Evolutionary conservation across 192 early-diverging fungal genomes (phyloP), one percentile per base, ranked within the genome.

Genomic region (Coemansia guatemalensis): DNA sequence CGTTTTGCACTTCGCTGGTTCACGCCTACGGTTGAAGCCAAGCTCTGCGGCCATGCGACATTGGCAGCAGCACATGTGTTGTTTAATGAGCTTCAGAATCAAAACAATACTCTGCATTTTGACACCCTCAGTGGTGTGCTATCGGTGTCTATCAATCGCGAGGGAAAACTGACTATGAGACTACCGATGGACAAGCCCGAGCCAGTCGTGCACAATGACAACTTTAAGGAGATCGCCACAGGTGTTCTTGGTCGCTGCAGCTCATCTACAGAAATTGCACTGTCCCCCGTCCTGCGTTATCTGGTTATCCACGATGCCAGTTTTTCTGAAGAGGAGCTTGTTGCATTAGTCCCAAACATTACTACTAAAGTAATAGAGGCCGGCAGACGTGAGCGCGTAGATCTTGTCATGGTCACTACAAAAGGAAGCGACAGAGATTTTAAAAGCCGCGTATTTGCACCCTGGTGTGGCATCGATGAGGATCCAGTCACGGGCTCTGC

Each of bases 41-140:
- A 58, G 35, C 64, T 84, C 12, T 81, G 82, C 29, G 82, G 82
- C 30, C 82, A 83, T 33, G 81, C 76, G 14, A 83, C 81, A 11
- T 68, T 83, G 20, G 81, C 81, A 0, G 57, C 76, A 1, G 71
- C 81, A 5, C 67, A 69, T 30, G 56, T 69, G 12, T 62, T 80
- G n/a, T 68, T 77, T 41, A 29, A 57, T 48, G 71, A 78, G 60
- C 39, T 74, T 12, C 24, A 25, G 29, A 74, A 67, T n/a, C 3
- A 17, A 12, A 32, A 25, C 51, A 26, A 20, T 1, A 33, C n/a
- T 23, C 56, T 80, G 39, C n/a, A 22, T 6, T 80, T 80, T 62
- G 71, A 63, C 17, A 80, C 77, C 18, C 65, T 73, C n/a, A 68
- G 68, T 25, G 77, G 77, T 12, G 52, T 33, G 25, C 64, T 80